Evolutionary conservation across 2,329 filamentous ascomycete genomes (phyloP).

Genomic region (Talaromyces atroroseus): DNA sequence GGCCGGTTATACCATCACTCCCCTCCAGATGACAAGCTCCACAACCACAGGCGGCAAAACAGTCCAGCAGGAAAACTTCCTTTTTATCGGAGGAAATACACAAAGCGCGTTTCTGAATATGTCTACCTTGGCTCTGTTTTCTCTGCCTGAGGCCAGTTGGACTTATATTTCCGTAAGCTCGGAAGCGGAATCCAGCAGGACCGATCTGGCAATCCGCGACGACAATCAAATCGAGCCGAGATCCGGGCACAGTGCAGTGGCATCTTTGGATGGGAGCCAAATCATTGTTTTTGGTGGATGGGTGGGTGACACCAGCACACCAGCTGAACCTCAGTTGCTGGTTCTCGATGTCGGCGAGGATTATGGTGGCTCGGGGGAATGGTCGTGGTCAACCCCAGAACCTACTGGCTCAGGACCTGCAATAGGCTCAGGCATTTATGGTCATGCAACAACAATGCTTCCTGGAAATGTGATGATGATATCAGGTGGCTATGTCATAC

Average conservation of each 20-base stretch:
- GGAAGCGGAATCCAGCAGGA: conserved; percentile 36
- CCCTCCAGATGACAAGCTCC: conserved; percentile 63
- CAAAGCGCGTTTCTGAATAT: conserved; percentile 83
- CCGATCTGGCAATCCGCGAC: conserved; percentile 53
- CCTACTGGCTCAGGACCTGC: conserved; percentile 34
- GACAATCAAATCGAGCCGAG: conserved; percentile 63
- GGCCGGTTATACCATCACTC: conserved; percentile 80
- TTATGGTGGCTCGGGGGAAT: conserved; percentile 52
- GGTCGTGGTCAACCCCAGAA: conserved; percentile 40
- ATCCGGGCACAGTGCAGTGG: conserved; percentile 80
- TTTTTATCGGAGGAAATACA: conserved; percentile 82
- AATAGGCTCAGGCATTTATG: conserved; percentile 50
- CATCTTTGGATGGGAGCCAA: conserved; percentile 71
- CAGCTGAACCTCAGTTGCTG: conserved; percentile 76
- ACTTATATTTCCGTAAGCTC: conserved; percentile 65
- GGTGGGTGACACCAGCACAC: conserved; percentile 72
- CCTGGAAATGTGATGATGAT: conserved; percentile 59
- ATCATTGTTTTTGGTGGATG: conserved; percentile 82
- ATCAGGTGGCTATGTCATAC: conserved; percentile 53
- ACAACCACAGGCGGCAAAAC: conserved; percentile 58
- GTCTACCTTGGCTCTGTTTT: conserved; percentile 83
- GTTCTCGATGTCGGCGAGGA: conserved; percentile 69
- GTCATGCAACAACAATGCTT: conserved; percentile 58
- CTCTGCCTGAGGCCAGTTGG: conserved; percentile 80
- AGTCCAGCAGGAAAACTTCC: conserved; percentile 70